A percentile compares a stretch with the other conserved stretches of the same genome.
These are phyloP conservation scores for Paramarasmius palmivorus DNA, from an alignment of 1,284 basidiomycete species.

Conservation along the genomic window DNA sequence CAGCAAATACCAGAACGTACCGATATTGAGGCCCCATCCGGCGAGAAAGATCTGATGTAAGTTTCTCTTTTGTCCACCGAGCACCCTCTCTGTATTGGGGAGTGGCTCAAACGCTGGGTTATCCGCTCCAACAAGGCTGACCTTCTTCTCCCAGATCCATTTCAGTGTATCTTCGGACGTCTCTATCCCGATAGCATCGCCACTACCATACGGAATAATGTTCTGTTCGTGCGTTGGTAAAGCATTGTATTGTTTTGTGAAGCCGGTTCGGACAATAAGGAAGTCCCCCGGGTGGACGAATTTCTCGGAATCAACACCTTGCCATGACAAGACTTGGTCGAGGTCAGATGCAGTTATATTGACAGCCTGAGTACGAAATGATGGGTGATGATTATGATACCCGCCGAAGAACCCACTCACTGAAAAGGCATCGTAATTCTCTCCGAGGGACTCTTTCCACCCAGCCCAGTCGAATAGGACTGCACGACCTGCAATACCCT, in stretches of 20 bases:
- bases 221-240: constrained; percentile 10
- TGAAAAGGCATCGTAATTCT: constrained; percentile 3
- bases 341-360: constrained; percentile 8
- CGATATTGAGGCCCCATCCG: too few relatives aligned
- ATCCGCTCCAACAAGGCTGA: constrained; percentile 14
- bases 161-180: constrained; percentile 10
- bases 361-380: background rate
- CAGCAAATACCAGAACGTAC: too few relatives aligned
- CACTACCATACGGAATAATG: constrained; percentile 7
- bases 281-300: constrained; percentile 16
- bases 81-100: background rate
- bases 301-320: constrained; percentile 10
- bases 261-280: constrained; percentile 16
- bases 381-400: background rate
- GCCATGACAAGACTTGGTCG: constrained; percentile 12
- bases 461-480: constrained; percentile 10
- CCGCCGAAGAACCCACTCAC: background rate
- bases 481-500: constrained; percentile 14
- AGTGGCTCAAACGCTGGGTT: constrained; percentile 12
- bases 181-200: constrained; percentile 10
- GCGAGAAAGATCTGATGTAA: too few relatives aligned
- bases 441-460: constrained; percentile 7
- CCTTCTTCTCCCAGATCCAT: constrained; percentile 19
- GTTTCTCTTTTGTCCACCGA: background rate
- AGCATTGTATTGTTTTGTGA: constrained; percentile 13